A percentile compares a stretch with the other conserved stretches of the same genome.
Evolutionary conservation across 140 eudicot genomes (phyloP).

Genomic region (Flaveria floridana): DNA sequence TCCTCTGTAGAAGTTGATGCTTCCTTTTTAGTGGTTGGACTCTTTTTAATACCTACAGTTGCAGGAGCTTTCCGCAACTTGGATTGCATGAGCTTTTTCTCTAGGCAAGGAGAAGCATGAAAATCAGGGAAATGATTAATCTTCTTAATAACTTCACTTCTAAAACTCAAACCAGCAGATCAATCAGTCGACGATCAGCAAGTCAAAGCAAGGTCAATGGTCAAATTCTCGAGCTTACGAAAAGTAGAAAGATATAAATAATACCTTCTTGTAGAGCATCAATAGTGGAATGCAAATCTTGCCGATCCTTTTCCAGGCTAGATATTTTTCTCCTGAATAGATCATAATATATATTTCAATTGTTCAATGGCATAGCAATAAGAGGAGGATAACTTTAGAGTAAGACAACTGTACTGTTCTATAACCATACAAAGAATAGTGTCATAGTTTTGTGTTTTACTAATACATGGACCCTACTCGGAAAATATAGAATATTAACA

Average conservation of each 20-base stretch:
- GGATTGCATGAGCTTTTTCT: slow-evolving; percentile 77
- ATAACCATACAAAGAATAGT: slow-evolving; percentile 1
- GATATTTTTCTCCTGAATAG: slow-evolving; percentile 58
- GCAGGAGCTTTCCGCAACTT: slow-evolving; percentile 75
- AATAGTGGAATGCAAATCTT: slow-evolving; percentile 72
- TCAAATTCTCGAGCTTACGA: background rate
- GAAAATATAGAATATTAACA: background rate
- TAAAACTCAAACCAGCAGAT: slow-evolving; percentile 5
- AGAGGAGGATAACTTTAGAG: slow-evolving; percentile 9
- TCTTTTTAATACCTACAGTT: slow-evolving; percentile 43
- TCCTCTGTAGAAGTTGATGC: slow-evolving; percentile 86
- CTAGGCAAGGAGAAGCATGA: slow-evolving; percentile 35
- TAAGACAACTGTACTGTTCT: background rate
- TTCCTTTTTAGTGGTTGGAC: slow-evolving; percentile 47
- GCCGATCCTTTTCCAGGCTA: slow-evolving; percentile 83
- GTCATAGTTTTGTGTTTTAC: slow-evolving; percentile 13
- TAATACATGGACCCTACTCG: background rate
- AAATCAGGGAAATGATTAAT: slow-evolving; percentile 6
- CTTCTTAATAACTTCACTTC: slow-evolving; percentile 1
- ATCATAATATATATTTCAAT: slow-evolving; percentile 3
- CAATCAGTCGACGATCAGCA: background rate
- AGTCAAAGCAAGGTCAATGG: slow-evolving; percentile 18
- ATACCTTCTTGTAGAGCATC: slow-evolving; percentile 93
- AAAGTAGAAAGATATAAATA: slow-evolving; percentile 18
- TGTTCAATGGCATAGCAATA: slow-evolving; percentile 9